phyloP scores from a whole-genome alignment of 2,329 filamentous ascomycete species.

The Pseudopithomyces maydicus region DNA sequence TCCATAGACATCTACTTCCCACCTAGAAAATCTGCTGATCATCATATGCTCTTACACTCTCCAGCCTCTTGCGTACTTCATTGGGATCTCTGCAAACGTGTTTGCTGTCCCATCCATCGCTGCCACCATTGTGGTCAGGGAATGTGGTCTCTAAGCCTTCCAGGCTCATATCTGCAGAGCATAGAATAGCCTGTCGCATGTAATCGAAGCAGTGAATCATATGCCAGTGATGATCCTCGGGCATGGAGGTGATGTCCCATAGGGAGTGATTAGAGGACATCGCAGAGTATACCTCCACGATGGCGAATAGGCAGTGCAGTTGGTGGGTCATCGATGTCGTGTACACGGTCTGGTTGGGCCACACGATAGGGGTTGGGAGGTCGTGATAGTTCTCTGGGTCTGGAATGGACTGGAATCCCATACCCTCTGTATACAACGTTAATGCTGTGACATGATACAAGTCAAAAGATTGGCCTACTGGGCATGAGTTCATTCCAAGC shows the following conservation, averaged over 20 bases:
- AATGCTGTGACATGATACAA: constrained; percentile 3
- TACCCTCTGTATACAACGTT: constrained; percentile 18
- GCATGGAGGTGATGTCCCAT: constrained; percentile 10
- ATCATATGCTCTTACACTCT: constrained; percentile 39
- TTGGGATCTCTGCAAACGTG: constrained; percentile 31
- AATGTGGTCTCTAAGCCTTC: constrained; percentile 43
- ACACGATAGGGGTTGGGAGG: constrained; percentile 39
- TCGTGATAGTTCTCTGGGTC: constrained; percentile 36
- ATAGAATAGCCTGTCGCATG: constrained; percentile 42
- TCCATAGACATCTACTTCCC: too few relatives aligned
- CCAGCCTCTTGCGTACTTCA: constrained; percentile 22
- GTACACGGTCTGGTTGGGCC: constrained; percentile 40
- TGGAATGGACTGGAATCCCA: constrained; percentile 40
- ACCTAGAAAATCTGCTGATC: constrained; percentile 38
- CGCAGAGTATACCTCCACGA: constrained; percentile 38
- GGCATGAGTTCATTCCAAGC: constrained; percentile 42
- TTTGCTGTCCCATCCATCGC: constrained; percentile 44
- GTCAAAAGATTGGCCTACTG: constrained; percentile 11
- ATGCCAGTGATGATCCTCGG: constrained; percentile 44
- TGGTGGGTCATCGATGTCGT: constrained; percentile 43
- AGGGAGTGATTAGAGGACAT: constrained; percentile 29
- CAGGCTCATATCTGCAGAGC: constrained; percentile 35
- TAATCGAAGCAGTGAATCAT: constrained; percentile 47
- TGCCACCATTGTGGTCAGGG: constrained; percentile 41
- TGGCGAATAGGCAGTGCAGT: constrained; percentile 40